Base-by-base conservation (phyloP, 768 basidiomycete genomes). In the Lyophyllum decastes region DNA sequence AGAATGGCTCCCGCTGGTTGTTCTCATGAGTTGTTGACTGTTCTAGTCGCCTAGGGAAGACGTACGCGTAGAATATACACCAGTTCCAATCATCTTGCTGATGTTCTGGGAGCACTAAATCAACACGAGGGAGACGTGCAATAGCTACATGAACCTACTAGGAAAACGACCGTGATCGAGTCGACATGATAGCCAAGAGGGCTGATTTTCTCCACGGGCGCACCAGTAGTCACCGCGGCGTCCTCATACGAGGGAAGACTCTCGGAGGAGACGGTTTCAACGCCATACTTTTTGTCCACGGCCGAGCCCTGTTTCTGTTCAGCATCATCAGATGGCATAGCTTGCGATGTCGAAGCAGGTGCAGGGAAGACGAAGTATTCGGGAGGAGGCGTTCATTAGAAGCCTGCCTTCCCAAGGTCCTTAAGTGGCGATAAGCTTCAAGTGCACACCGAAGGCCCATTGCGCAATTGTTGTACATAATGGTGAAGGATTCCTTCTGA, bases 11-110 rank as follows among this genome's bases (percentile, higher is more conserved):
- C 75, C 35, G 77, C 73, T 47, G 16, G 46, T 17, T 5, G 1
- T 47, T n/a, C 11, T 8, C 4, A 4, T 53, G 26, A 41, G n/a
- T 19, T 41, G 16, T 16, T 19, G 5, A 3, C 1, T 41, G 22
- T 17, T 30, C 9, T n/a, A 27, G 24, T 16, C 26, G 6, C 3
- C 26, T 0, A 19, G 16, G 30, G 2, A 14, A 19, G n/a, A 63
- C 60, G 10, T 60, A 70, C 69, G 70, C 19, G 67, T 72, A 24
- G 70, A 68, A 57, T 73, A 72, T 11, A 77, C 70, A 34, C 75
- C 74, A 2, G 73, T 76, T 30, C 76, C 76, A 61, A 76, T 72
- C 72, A 76, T 76, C 54, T 69, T 71, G 52, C 72, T 71, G 43
- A 72, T 59, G 49, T 74, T 74, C 73, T 73, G 50, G 30, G n/a